Evolutionary conservation across 345 rosid genomes (phyloP).

Genomic region (Salix arbutifolia): DNA sequence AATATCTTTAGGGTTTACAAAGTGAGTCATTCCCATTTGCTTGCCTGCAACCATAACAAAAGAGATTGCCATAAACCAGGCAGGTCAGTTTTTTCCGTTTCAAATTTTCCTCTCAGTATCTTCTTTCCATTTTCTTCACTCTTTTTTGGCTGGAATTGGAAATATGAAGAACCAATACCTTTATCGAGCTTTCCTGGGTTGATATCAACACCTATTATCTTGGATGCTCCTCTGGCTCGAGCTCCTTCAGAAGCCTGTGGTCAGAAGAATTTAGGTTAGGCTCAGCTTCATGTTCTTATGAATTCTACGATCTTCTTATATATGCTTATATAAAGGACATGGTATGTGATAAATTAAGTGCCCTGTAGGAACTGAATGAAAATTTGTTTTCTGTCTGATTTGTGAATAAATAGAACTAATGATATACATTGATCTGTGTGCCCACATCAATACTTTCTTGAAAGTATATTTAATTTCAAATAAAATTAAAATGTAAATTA

Average conservation of each 20-base stretch:
- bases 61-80: neutral
- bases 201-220: slow-evolving; percentile 56
- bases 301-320: too few species aligned
- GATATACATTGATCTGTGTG: neutral
- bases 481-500: too few species aligned
- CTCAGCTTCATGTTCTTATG: too few species aligned
- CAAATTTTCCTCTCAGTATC: neutral
- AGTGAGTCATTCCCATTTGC: slow-evolving; percentile 35
- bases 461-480: too few species aligned
- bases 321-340: too few species aligned
- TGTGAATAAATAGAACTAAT: too few species aligned
- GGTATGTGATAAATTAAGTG: too few species aligned
- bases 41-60: slow-evolving; percentile 16
- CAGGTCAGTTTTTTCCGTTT: neutral
- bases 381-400: neutral
- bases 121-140: too few species aligned
- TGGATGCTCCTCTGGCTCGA: slow-evolving; percentile 58
- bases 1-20: slow-evolving; percentile 30
- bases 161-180: slow-evolving; percentile 25
- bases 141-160: neutral
- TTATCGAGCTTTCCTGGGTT: slow-evolving; percentile 45
- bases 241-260: slow-evolving; percentile 59
- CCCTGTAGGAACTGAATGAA: neutral
- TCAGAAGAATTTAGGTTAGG: too few species aligned
- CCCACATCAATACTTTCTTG: too few species aligned